Evolutionary conservation across 257 asterid genomes (phyloP).

Genomic region (Fraxinus excelsior): DNA sequence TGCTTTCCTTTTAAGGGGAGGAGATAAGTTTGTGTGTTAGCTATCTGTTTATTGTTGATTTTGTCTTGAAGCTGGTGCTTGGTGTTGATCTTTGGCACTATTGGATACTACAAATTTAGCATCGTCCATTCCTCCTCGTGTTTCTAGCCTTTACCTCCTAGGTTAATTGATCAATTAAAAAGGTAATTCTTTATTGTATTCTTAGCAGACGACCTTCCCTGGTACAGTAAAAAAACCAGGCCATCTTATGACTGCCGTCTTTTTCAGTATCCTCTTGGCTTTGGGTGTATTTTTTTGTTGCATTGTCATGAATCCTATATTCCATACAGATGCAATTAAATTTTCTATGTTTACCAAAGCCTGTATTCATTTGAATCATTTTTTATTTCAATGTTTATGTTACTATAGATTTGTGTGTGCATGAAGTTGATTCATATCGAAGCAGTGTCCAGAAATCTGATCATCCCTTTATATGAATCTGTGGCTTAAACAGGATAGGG

Average conservation of each 20-base stretch:
- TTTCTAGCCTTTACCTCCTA: not conserved
- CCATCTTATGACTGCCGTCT: not conserved
- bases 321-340: not conserved
- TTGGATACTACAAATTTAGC: not conserved
- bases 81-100: not conserved
- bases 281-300: not conserved
- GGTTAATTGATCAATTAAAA: not conserved
- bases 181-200: not conserved
- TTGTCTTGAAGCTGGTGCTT: conserved; percentile 1
- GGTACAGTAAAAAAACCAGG: not conserved
- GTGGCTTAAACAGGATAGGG: conserved; percentile 72
- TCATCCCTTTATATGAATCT: not conserved
- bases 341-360: not conserved
- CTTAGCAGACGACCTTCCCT: not conserved
- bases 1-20: not conserved
- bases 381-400: not conserved
- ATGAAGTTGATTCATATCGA: conserved; percentile 17
- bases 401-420: not conserved
- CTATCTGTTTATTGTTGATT: not conserved
- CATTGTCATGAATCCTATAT: not conserved
- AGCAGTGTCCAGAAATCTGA: not conserved
- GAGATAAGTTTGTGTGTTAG: not conserved
- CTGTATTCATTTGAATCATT: not conserved
- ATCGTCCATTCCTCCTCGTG: not conserved
- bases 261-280: not conserved